Evolutionary conservation across 768 basidiomycete species (phyloP), one percentile per base, ranked within the genome.

Genomic region (Sporobolomyces roseus): DNA sequence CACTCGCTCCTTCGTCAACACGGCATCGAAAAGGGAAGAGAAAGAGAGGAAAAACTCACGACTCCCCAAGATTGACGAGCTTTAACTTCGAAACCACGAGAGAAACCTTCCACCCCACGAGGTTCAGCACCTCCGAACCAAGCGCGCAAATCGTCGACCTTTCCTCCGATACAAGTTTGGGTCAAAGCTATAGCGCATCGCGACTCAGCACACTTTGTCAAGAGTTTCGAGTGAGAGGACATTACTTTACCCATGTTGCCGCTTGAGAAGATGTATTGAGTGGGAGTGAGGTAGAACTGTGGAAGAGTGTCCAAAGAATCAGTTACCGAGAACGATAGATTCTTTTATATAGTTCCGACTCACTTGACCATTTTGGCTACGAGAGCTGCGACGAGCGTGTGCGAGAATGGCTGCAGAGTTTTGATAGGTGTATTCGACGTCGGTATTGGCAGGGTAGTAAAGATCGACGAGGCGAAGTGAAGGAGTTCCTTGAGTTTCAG

Each of bases 381-480:
- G 66, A 3, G 66, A 48, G 12, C 19, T 29, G 36, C 49, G 45
- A 46, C 66, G 66, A n/a, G 45, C 53, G 61, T 66, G 65, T 12
- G 50, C 51, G 38, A 52, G 65, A 30, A 66, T 60, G 50, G 50
- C 51, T 4, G 32, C 58, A 7, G 43, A 32, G 25, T 60, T 52
- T 35, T 53, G 35, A 52, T 50, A 59, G 13, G 60, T 56, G 48
- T 61, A 61, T 45, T 56, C 54, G 17, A 4, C 17, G 16, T 30
- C 48, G n/a, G 36, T 23, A 23, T 49, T 27, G 36, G 12, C 5
- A 21, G 66, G 66, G 45, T 46, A 67, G 60, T 67, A 67, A 2
- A 55, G 53, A 29, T 67, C 61, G 60, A 67, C 21, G 14, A 62
- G 53, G 19, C 66, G 60, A 23, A 49, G 29, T 0, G 66, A 67